Percentiles rank a stretch among this genome's conserved stretches.
phyloP scores from a whole-genome alignment of 2,329 filamentous ascomycete species.

The Colletotrichum cereale region DNA sequence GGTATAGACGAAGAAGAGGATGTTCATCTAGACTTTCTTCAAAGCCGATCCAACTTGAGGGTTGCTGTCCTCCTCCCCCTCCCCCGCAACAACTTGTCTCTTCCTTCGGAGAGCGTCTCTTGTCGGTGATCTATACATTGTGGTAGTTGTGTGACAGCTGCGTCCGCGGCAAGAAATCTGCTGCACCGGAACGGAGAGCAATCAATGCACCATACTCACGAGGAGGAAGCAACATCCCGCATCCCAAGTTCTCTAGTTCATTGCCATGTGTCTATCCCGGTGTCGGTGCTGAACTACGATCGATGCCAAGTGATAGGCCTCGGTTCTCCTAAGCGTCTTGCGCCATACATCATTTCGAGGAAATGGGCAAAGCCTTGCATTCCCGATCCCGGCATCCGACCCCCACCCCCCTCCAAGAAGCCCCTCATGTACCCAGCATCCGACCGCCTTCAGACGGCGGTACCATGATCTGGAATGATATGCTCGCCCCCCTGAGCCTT shows the following conservation, averaged over 20 bases:
- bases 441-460: constrained; percentile 7
- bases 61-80: too few relatives aligned
- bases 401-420: neutral
- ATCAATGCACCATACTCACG: too few relatives aligned
- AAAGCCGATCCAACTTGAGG: constrained; percentile 34
- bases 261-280: neutral
- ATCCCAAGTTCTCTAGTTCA: neutral
- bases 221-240: neutral
- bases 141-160: neutral
- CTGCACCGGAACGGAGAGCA: neutral
- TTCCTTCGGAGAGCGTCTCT: neutral
- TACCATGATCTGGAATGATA: constrained; percentile 8
- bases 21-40: constrained; percentile 14
- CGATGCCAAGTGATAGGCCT: neutral
- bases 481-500: constrained; percentile 41
- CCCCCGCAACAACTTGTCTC: neutral
- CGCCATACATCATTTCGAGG: neutral
- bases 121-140: neutral
- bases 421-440: neutral
- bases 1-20: neutral
- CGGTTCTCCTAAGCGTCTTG: neutral
- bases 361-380: neutral
- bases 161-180: neutral
- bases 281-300: neutral
- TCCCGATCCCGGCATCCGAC: neutral